These are phyloP conservation scores for Boletus sp. DNA, from an alignment of 1,284 basidiomycete genomes.

Conservation along the genomic window DNA sequence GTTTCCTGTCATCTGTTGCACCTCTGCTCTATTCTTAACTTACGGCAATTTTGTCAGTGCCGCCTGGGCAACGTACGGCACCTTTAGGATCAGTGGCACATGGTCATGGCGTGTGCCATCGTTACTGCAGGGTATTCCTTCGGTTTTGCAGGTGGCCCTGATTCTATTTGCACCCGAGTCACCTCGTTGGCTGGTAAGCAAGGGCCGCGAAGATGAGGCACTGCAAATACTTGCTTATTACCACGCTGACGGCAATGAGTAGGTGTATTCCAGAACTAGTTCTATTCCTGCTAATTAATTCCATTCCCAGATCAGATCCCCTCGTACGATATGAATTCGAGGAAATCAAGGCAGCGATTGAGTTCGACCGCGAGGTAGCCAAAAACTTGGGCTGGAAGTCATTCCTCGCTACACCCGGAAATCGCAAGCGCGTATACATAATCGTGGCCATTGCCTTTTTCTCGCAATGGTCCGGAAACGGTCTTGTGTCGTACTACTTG, in stretches of 20 bases:
- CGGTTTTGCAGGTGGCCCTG: constrained; percentile 61
- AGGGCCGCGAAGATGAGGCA: constrained; percentile 65
- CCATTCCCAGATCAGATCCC: constrained; percentile 53
- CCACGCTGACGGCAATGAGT: constrained; percentile 70
- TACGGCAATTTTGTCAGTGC: constrained; percentile 45
- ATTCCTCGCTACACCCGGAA: constrained; percentile 61
- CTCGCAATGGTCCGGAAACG: constrained; percentile 78
- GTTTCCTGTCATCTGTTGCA: constrained; percentile 25
- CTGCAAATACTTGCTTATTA: constrained; percentile 69
- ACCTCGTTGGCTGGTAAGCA: constrained; percentile 70
- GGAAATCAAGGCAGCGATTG: constrained; percentile 77
- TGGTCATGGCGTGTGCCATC: constrained; percentile 82
- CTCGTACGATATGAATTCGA: constrained; percentile 74
- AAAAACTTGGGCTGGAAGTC: constrained; percentile 63
- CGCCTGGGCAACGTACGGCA: constrained; percentile 78
- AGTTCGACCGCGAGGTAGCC: constrained; percentile 60
- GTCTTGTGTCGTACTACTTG: constrained; percentile 78
- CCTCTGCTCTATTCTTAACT: constrained; percentile 4
- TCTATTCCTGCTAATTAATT: neutral
- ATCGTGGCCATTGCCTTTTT: constrained; percentile 73
- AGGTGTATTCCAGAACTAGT: constrained; percentile 4
- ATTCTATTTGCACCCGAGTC: constrained; percentile 71
- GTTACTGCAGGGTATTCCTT: constrained; percentile 64
- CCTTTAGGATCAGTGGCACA: constrained; percentile 61
- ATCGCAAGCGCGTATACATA: constrained; percentile 69